Base-by-base conservation (phyloP, 2,329 filamentous ascomycete species). In the Neonectria coccinea region DNA sequence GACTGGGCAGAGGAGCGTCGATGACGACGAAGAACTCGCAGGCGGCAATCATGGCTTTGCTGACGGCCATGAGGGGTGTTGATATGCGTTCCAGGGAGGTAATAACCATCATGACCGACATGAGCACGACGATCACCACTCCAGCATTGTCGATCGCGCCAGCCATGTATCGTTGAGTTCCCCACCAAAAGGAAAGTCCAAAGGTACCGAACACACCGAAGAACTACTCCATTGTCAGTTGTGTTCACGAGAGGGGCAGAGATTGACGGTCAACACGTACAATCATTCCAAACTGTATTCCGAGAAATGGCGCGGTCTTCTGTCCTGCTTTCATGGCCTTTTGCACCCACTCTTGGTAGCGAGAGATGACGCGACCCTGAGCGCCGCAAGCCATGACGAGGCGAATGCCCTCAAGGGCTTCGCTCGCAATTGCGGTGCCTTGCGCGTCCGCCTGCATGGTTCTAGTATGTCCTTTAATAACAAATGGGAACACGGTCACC, bases 331-430 rank as follows among this genome's bases (percentile, higher is more conserved):
- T 72, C 63, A 74, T 77, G 1, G 80, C 79, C 47, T 79, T 76
- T 14, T 76, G 66, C 14, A 83, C 74, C 75, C 77, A 82, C 7
- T 73, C 71, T 10, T 75, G 65, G 57, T 82, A 83, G 10, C 75
- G 79, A 33, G 71, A 70, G 0, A 78, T 65, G 54, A 82, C 74
- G 6, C 76, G 75, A 8, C 69, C 67, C 56, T 82, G 78, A 0
- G 82, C 81, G n/a, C 81, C 80, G 59, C 80, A 82, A 1, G 82
- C 82, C 64, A 80, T 78, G 48, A 84, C 77, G 41, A 82, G 81
- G 14, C 82, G 72, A 16, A 83, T 76, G 0, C 79, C 78, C 2
- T 76, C 74, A 5, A 84, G 73, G 2, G 80, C 77, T 55, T 84
- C 82, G 48, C 82, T 81, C 0, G 81, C 82, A 9, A 84, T 76